Conservation (phyloP, 2,329 filamentous ascomycete species). For the Fusarium sororula region DNA sequence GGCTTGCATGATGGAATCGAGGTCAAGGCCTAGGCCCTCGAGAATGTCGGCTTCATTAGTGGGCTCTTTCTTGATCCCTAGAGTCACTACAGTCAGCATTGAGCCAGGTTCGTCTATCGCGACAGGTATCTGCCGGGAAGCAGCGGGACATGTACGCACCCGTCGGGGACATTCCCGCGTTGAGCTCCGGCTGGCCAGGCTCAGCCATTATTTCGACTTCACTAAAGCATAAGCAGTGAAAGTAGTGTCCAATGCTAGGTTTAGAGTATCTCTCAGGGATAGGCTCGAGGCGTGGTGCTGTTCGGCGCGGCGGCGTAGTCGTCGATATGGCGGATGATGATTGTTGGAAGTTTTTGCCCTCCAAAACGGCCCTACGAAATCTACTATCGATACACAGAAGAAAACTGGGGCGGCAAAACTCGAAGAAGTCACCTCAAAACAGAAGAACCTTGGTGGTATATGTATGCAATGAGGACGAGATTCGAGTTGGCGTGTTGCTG, state of each 20-base stretch:
- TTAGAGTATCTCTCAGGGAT: constrained; percentile 24
- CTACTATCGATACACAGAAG: constrained; percentile 51
- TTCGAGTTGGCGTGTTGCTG: neutral
- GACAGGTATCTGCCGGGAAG: constrained; percentile 13
- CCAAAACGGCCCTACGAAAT: constrained; percentile 8
- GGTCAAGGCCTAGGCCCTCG: constrained; percentile 48
- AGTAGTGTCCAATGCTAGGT: neutral
- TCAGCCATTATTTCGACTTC: constrained; percentile 53
- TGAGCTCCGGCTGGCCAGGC: constrained; percentile 50
- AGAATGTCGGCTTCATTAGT: constrained; percentile 50
- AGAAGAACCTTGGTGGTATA: neutral
- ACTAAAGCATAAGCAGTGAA: constrained; percentile 37
- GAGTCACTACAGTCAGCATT: constrained; percentile 40
- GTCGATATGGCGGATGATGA: constrained; percentile 41
- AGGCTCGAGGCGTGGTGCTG: constrained; percentile 33
- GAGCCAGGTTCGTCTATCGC: constrained; percentile 10
- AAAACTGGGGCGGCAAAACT: constrained; percentile 39
- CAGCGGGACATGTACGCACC: constrained; percentile 44
- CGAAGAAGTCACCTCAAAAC: constrained; percentile 28
- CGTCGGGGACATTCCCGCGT: constrained; percentile 45
- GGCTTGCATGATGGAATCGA: constrained; percentile 48
- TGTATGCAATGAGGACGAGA: neutral
- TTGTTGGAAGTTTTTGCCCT: constrained; percentile 53
- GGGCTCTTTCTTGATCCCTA: constrained; percentile 53
- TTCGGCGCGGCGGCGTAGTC: constrained; percentile 33